phyloP scores from a whole-genome alignment of 106 monocot species.

The Dendrobium nobile region DNA sequence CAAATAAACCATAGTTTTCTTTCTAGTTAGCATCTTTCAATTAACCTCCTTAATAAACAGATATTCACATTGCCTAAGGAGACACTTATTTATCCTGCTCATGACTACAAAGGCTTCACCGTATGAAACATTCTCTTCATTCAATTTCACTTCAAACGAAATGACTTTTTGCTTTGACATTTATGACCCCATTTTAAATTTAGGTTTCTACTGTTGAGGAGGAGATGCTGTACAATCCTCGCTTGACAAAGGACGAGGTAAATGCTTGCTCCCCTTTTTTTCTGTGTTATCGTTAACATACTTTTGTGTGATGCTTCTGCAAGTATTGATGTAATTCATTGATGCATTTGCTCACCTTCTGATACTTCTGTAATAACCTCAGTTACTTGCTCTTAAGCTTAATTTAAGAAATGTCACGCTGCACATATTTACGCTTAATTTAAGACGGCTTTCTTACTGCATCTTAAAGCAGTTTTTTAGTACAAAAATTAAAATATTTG shows the following conservation, averaged over 20 bases:
- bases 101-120: slow-evolving; percentile 93
- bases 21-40: slow-evolving; percentile 1
- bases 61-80: slow-evolving; percentile 89
- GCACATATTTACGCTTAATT: no score
- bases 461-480: no score
- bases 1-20: neutral
- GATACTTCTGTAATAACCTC: no score
- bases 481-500: no score
- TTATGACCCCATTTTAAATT: neutral
- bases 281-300: neutral
- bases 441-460: no score
- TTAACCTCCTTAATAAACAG: slow-evolving; percentile 22
- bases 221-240: slow-evolving; percentile 74
- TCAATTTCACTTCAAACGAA: neutral
- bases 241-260: slow-evolving; percentile 89
- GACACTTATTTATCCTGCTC: slow-evolving; percentile 85
- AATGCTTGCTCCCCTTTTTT: neutral
- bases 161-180: neutral
- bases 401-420: no score
- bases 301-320: neutral
- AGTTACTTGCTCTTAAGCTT: no score
- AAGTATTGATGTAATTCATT: no score
- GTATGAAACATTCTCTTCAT: slow-evolving; percentile 25
- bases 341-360: no score
- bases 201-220: slow-evolving; percentile 47